Percentiles rank a stretch among this genome's conserved stretches.
These are phyloP conservation scores for Penicillium concentricum DNA, from an alignment of 2,329 filamentous ascomycete species.

Conservation along the genomic window DNA sequence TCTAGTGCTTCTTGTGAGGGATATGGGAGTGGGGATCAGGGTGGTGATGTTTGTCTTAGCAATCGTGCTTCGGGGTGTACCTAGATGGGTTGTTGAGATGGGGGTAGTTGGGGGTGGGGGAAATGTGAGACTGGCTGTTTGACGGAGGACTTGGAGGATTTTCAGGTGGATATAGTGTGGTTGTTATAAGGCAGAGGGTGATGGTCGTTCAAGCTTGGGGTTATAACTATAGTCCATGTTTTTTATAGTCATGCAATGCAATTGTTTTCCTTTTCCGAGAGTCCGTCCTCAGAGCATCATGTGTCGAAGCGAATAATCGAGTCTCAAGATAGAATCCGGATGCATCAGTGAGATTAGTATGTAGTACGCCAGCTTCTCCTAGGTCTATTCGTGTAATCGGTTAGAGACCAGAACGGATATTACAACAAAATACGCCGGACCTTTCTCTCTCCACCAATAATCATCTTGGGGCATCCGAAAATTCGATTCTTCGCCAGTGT, in stretches of 20 bases:
- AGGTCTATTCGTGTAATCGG: not conserved
- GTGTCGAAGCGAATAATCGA: not conserved
- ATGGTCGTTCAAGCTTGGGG: not conserved
- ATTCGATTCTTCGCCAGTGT: not conserved
- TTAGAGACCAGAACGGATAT: not conserved
- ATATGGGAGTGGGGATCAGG: not conserved
- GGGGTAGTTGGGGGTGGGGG: not conserved
- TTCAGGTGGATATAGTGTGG: not conserved
- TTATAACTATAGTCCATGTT: not conserved
- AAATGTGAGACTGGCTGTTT: not conserved
- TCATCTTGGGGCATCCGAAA: not conserved
- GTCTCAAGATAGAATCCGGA: too few relatives aligned
- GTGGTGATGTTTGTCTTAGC: conserved; percentile 3
- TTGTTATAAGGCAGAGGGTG: not conserved
- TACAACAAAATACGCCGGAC: not conserved
- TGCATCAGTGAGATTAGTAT: too few relatives aligned
- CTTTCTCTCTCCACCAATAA: too few relatives aligned
- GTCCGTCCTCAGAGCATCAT: not conserved
- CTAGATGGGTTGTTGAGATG: not conserved
- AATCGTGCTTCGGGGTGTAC: conserved; percentile 1
- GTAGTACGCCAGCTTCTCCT: not conserved
- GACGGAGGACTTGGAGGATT: not conserved
- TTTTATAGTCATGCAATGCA: not conserved
- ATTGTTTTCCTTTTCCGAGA: not conserved
- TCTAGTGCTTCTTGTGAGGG: not conserved